These are phyloP conservation scores for Plasmodium chabaudi DNA, from an alignment of 169 alveolate genomes.

Conservation along the genomic window DNA sequence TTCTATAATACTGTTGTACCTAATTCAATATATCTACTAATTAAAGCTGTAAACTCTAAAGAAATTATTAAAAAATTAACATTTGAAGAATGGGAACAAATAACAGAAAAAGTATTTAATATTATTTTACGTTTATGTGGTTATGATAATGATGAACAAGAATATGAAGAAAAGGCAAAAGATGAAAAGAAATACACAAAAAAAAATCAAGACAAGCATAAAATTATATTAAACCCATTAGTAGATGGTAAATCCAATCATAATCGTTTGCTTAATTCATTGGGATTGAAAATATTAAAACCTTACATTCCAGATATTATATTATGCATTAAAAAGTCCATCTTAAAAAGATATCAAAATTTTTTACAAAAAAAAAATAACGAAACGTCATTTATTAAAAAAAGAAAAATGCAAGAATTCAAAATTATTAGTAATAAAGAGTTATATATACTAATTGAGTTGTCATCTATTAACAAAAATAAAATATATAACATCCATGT, in stretches of 20 bases:
- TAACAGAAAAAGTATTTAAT: conserved; percentile 41
- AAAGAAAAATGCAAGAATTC: conserved; percentile 18
- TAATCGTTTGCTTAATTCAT: not conserved
- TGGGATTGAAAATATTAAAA: conserved; percentile 48
- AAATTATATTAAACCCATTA: not conserved
- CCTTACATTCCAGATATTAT: conserved; percentile 62
- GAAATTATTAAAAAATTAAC: conserved; percentile 23
- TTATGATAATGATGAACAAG: conserved; percentile 1
- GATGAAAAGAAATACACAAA: not conserved
- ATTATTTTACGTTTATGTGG: conserved; percentile 71
- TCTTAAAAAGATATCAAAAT: conserved; percentile 38
- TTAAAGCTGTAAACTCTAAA: conserved; percentile 44
- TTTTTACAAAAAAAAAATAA: conserved; percentile 6
- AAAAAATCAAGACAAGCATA: not conserved
- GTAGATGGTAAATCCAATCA: not conserved
- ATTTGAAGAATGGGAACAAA: conserved; percentile 21
- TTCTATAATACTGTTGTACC: conserved; percentile 47
- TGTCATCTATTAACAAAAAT: conserved; percentile 70
- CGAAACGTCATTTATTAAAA: not conserved
- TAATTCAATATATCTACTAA: conserved; percentile 45
- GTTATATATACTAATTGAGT: conserved; percentile 61
- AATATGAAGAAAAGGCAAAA: not conserved
- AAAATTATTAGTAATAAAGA: conserved; percentile 65
- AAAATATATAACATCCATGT: conserved; percentile 41
- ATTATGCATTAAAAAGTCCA: conserved; percentile 30